Percentiles rank a stretch among this genome's conserved stretches.
Conservation (phyloP, 805 yeast genomes). For the Saturnispora galanensis region DNA sequence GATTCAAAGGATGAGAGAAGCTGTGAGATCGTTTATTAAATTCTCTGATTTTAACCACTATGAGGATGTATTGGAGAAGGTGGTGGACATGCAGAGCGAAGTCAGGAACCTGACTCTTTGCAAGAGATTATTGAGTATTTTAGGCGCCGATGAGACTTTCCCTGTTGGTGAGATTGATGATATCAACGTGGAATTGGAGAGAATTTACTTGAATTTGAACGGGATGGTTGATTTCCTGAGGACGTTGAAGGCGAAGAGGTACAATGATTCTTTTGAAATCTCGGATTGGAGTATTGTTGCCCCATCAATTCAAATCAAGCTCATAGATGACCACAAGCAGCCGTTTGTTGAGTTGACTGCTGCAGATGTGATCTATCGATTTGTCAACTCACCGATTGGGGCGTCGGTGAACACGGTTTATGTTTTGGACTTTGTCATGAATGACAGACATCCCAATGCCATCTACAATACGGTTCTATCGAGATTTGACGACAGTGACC, state of each 20-base stretch:
- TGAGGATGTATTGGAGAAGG: constrained; percentile 12
- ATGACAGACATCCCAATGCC: constrained; percentile 51
- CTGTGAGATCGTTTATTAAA: constrained; percentile 24
- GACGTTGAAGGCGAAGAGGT: constrained; percentile 21
- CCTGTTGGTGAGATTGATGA: constrained; percentile 7
- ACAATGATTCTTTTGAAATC: constrained; percentile 28
- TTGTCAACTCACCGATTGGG: constrained; percentile 58
- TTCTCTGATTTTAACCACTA: constrained; percentile 22
- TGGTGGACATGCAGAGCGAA: constrained; percentile 17
- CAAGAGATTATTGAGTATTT: constrained; percentile 14
- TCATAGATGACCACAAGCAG: constrained; percentile 47
- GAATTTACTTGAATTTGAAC: constrained; percentile 17
- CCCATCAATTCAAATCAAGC: constrained; percentile 62
- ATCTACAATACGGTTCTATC: constrained; percentile 63
- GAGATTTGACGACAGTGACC: constrained; percentile 11
- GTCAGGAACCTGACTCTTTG: constrained; percentile 18
- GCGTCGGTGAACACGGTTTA: constrained; percentile 55
- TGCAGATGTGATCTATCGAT: constrained; percentile 47
- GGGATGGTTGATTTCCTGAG: constrained; percentile 22
- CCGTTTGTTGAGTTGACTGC: constrained; percentile 72
- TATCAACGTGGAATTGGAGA: constrained; percentile 23
- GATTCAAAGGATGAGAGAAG: constrained; percentile 32
- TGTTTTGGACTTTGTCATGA: constrained; percentile 61
- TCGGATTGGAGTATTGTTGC: constrained; percentile 53
- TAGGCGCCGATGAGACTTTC: not conserved